Base-by-base conservation (phyloP, 768 basidiomycete genomes). In the Pisolithus microcarpus region DNA sequence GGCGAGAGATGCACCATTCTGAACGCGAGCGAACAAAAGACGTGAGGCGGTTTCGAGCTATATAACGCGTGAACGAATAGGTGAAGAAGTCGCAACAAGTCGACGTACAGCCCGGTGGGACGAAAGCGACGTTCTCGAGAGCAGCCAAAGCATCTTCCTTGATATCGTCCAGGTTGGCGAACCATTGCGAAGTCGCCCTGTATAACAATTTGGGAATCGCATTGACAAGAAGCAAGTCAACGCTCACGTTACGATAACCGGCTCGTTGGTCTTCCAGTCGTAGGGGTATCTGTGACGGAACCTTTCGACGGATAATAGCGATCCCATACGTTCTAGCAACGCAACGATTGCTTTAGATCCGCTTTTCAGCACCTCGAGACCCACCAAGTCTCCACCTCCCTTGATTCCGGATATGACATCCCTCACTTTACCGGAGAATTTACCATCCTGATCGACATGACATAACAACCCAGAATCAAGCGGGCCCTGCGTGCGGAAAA, bases 1-100 rank as follows among this genome's bases (percentile, higher is more conserved):
- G 95, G 6, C 95, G 85, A 38, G 95, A 98, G 50, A 99, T 97
- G 61, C 95, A 99, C 95, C 95, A 99, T 70, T 99, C 95, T 0
- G 92, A 91, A 10, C 95, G 89, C 0, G 85, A 86, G 2, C 73
- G 78, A 47, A 97, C 76, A 65, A 91, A 95, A 0, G 92, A 75
- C 56, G 91, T 84, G 9, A 99, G 81, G 16, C 93, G 85, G 43
- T 84, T 87, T 8, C 85, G 83, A 3, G 92, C 94, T 96, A 55
- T 5, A 39, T 24, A 49, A 18, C 45, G 16, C 16, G 23, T 45
- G 3, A 46, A 40, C 1, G 8, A 40, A 26, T 43, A 43, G 47
- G 23, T 16, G 37, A 11, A 52, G n/a, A n/a, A 23, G 24, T 38
- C 24, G 34, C 19, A 19, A 26, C 13, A 23, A 16, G 5, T 46